Conservation (phyloP, 192 early-diverging fungal species). For the Umbelopsis sp. region DNA sequence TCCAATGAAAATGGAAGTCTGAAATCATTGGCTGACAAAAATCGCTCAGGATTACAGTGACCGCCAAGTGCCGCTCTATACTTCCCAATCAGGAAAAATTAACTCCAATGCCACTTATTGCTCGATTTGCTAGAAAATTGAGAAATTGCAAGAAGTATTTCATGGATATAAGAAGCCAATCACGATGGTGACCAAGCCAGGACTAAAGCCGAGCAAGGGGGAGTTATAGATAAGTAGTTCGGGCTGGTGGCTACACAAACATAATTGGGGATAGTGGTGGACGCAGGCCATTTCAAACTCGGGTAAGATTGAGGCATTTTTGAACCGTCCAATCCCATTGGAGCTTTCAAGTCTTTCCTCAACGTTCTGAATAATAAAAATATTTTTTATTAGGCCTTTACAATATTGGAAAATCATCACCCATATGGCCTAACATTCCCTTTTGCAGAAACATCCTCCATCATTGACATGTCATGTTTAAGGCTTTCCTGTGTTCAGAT, state of each 20-base stretch:
- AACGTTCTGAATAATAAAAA: too few relatives aligned
- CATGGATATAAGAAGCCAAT: too few relatives aligned
- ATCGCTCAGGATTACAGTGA: slow-evolving; percentile 5
- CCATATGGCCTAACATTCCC: slow-evolving; percentile 12
- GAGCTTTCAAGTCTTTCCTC: too few relatives aligned
- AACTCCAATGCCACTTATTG: not conserved
- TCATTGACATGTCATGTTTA: too few relatives aligned
- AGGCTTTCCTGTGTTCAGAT: too few relatives aligned
- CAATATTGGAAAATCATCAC: not conserved
- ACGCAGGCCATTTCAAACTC: slow-evolving; percentile 17
- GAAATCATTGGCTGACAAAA: slow-evolving; percentile 9
- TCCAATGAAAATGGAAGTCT: not conserved
- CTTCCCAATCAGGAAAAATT: not conserved
- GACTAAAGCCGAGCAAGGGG: not conserved
- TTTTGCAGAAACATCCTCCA: not conserved
- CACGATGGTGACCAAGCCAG: too few relatives aligned
- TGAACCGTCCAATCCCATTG: not conserved
- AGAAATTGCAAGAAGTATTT: not conserved
- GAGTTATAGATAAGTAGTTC: not conserved
- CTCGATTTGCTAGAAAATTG: not conserved
- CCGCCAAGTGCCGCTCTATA: not conserved
- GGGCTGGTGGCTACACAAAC: not conserved
- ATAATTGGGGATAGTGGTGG: not conserved
- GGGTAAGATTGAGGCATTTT: slow-evolving; percentile 19
- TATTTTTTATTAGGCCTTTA: not conserved